These are phyloP conservation scores for Triticum timopheevii DNA, from an alignment of 176 grass and related monocot species.

Conservation along the genomic window DNA sequence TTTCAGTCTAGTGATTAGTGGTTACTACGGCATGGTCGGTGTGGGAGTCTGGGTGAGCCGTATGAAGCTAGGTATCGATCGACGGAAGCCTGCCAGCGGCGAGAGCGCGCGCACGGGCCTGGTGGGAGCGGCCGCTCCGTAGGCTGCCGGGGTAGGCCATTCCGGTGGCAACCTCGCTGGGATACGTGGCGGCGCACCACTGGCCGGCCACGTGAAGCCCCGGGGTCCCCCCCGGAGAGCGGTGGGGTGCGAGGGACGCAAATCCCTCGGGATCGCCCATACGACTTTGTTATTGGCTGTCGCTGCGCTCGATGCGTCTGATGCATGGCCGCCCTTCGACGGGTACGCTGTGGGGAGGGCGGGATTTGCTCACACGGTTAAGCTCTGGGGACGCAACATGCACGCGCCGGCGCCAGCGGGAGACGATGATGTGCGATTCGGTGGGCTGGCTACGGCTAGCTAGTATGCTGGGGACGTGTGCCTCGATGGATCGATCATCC, in stretches of 20 bases:
- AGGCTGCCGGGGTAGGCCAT: slow-evolving; percentile 7
- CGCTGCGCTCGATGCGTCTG: slow-evolving; percentile 5
- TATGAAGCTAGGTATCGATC: slow-evolving; percentile 17
- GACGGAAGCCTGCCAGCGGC: background rate
- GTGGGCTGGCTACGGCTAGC: background rate
- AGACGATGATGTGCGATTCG: background rate
- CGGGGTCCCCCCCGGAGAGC: background rate
- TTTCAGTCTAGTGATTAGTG: background rate
- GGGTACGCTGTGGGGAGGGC: slow-evolving; percentile 24
- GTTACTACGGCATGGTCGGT: slow-evolving; percentile 6
- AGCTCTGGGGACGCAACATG: slow-evolving; percentile 27
- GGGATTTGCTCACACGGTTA: slow-evolving; percentile 25
- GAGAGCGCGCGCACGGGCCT: background rate
- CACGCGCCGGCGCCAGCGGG: background rate
- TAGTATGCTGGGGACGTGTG: slow-evolving; percentile 7
- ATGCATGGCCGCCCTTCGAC: slow-evolving; percentile 1
- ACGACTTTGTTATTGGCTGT: slow-evolving; percentile 29
- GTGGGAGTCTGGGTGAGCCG: slow-evolving; percentile 10
- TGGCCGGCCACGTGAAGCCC: slow-evolving; percentile 27
- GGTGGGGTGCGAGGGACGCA: slow-evolving; percentile 48
- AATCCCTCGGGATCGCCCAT: slow-evolving; percentile 58
- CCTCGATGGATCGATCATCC: background rate
- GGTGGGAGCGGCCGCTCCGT: slow-evolving; percentile 20
- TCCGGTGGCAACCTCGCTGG: background rate
- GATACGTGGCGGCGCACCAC: slow-evolving; percentile 31